phyloP scores from a whole-genome alignment of 306 rosid species.

The Glycine soja region DNA sequence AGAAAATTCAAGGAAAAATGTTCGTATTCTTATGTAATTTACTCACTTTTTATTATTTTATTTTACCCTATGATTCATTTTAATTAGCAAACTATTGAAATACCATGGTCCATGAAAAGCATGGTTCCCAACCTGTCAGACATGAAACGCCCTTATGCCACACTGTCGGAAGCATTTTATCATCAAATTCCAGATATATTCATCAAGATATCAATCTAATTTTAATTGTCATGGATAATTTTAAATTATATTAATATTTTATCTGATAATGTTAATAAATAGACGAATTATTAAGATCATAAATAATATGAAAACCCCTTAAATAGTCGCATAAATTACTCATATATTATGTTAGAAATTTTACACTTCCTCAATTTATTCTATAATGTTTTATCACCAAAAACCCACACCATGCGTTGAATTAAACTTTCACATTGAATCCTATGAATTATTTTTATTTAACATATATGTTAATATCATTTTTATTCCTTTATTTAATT shows the following conservation, averaged over 20 bases:
- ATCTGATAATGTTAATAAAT: background rate
- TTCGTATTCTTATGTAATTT: background rate
- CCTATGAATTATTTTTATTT: too few relatives aligned
- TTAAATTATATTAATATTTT: background rate
- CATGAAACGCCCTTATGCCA: background rate
- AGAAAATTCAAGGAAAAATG: background rate
- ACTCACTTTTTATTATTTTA: background rate
- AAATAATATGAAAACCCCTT: background rate
- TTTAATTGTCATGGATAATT: background rate
- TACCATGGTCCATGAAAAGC: background rate
- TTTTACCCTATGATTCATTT: background rate
- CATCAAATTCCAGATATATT: background rate
- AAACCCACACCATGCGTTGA: too few relatives aligned
- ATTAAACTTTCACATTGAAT: too few relatives aligned
- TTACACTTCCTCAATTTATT: too few relatives aligned
- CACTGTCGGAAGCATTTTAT: background rate
- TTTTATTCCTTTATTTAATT: too few relatives aligned
- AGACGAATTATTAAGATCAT: background rate
- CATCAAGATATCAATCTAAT: background rate
- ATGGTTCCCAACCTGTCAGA: constrained; percentile 12
- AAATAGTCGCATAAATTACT: background rate
- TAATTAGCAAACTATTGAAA: background rate
- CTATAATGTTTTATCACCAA: too few relatives aligned
- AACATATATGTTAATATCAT: too few relatives aligned
- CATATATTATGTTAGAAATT: too few relatives aligned